Percentiles rank a stretch among this genome's conserved stretches.
These are phyloP conservation scores for Ustulina deusta DNA, from an alignment of 2,329 filamentous ascomycete species.

Conservation along the genomic window DNA sequence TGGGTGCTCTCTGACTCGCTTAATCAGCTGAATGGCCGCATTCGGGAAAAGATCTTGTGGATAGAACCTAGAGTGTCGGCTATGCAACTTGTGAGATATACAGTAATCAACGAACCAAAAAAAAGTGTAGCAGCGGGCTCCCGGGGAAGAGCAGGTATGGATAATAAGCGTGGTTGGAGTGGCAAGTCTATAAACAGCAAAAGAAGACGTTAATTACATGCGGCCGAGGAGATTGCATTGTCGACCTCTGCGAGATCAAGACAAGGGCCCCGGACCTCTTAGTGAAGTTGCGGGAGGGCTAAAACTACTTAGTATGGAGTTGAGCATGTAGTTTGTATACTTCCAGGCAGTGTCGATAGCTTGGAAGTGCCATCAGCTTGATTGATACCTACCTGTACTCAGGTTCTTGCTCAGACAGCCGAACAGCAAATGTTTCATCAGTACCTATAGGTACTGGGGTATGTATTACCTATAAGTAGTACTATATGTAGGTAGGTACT, in stretches of 20 bases:
- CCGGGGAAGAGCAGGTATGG: background rate
- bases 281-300: background rate
- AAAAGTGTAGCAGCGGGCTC: background rate
- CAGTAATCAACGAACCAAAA: background rate
- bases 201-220: background rate
- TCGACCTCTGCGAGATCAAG: conserved; percentile 2
- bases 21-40: conserved; percentile 19
- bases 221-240: conserved; percentile 4
- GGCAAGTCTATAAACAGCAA: conserved; percentile 4
- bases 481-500: no score
- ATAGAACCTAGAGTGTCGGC: background rate
- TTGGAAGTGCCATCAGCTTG: background rate
- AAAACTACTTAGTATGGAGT: background rate
- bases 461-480: no score
- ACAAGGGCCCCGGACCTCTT: background rate
- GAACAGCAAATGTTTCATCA: background rate
- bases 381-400: no score
- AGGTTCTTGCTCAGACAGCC: background rate
- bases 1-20: conserved; percentile 19
- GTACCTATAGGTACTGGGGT: background rate
- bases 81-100: conserved; percentile 3
- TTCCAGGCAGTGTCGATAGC: background rate
- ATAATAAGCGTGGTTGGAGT: background rate
- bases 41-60: conserved; percentile 16
- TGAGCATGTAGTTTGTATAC: background rate